phyloP scores from a whole-genome alignment of 768 basidiomycete genomes.

The Suillus subluteus region DNA sequence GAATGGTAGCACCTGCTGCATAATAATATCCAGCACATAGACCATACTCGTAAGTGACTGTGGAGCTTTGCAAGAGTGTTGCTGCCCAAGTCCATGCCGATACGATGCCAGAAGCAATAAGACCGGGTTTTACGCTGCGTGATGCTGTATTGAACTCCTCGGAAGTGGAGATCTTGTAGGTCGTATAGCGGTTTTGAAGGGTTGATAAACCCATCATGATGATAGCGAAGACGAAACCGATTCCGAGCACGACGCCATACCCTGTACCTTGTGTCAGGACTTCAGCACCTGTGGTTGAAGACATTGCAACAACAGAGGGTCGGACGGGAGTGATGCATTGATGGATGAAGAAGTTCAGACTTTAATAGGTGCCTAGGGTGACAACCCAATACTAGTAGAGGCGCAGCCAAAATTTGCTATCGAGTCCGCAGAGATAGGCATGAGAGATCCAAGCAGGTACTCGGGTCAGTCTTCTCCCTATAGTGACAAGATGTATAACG shows the following conservation, averaged over 20 bases:
- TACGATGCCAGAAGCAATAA: conserved; percentile 26
- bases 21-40: conserved; percentile 31
- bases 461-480: background rate
- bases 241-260: conserved; percentile 35
- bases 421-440: conserved; percentile 16
- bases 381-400: too few species aligned
- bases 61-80: conserved; percentile 31
- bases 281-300: conserved; percentile 18
- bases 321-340: background rate
- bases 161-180: conserved; percentile 27
- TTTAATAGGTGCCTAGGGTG: background rate
- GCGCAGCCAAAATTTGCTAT: conserved; percentile 1
- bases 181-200: conserved; percentile 31
- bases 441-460: conserved; percentile 15
- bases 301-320: conserved; percentile 13
- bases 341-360: background rate
- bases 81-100: conserved; percentile 37
- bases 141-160: conserved; percentile 36
- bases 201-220: conserved; percentile 33
- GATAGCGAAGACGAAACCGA: conserved; percentile 32
- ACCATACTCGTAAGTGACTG: conserved; percentile 37
- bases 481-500: background rate
- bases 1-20: conserved; percentile 32
- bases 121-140: conserved; percentile 22
- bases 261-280: conserved; percentile 30